Conservation (phyloP, 371 early-diverging fungal species). For the Zancudomyces culisetae region DNA sequence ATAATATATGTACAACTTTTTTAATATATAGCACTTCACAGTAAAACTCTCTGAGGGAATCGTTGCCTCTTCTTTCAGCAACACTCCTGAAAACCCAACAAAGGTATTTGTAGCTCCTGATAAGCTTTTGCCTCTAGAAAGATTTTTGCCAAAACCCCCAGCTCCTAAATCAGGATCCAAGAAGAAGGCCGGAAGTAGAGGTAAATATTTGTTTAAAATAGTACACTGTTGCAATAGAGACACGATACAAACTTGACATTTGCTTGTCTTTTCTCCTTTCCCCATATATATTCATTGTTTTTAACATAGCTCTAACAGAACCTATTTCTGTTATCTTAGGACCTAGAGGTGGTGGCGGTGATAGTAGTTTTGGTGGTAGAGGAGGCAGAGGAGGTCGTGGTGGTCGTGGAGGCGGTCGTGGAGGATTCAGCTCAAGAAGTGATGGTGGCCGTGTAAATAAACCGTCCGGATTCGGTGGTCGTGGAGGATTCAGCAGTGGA, state of each 20-base stretch:
- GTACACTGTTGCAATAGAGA: not conserved
- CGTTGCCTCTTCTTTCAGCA: slow-evolving; percentile 78
- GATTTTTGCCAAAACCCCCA: slow-evolving; percentile 96
- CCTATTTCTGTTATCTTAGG: no score
- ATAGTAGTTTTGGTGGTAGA: slow-evolving; percentile 8
- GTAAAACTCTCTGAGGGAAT: slow-evolving; percentile 90
- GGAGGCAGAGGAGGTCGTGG: slow-evolving; percentile 8
- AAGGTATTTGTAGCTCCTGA: slow-evolving; percentile 86
- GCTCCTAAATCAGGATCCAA: slow-evolving; percentile 32
- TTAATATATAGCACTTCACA: slow-evolving; percentile 44
- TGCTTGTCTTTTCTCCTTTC: not conserved
- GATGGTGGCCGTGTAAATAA: slow-evolving; percentile 3
- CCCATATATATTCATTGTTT: no score
- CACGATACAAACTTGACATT: not conserved
- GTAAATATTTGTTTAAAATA: slow-evolving; percentile 1
- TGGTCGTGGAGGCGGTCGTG: slow-evolving; percentile 5
- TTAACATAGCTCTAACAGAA: no score
- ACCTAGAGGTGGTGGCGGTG: not conserved
- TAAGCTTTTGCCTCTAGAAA: slow-evolving; percentile 84
- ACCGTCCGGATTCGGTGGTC: not conserved
- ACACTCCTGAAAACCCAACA: slow-evolving; percentile 64
- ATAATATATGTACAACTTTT: not conserved
- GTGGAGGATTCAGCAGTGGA: slow-evolving; percentile 5
- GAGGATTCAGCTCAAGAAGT: slow-evolving; percentile 10
- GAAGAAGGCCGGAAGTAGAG: slow-evolving; percentile 5